Conservation (phyloP, 169 alveolate genomes). For the Miamiensis avidus region DNA sequence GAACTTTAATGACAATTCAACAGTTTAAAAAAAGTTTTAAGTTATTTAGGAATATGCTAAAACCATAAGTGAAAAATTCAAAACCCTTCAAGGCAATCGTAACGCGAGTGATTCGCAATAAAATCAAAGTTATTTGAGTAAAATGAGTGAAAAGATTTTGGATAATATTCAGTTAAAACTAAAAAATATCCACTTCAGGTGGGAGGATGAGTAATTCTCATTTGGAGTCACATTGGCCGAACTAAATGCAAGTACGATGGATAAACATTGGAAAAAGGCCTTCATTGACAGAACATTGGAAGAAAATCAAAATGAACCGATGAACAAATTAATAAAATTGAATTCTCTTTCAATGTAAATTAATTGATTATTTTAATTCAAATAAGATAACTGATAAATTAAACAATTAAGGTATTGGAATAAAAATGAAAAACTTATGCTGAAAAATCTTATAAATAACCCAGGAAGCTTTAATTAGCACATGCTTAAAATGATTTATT, state of each 20-base stretch:
- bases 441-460: too few species aligned
- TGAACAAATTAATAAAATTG: slow-evolving; percentile 55
- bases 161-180: slow-evolving; percentile 66
- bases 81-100: slow-evolving; percentile 44
- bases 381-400: too few species aligned
- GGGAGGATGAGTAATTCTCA: slow-evolving; percentile 56
- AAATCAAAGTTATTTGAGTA: slow-evolving; percentile 48
- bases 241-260: slow-evolving; percentile 55
- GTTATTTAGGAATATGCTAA: slow-evolving; percentile 50
- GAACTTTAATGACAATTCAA: slow-evolving; percentile 56
- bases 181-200: slow-evolving; percentile 65
- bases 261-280: slow-evolving; percentile 59
- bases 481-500: slow-evolving; percentile 48
- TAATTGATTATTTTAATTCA: too few species aligned
- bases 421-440: too few species aligned
- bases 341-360: not conserved
- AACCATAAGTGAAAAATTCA: slow-evolving; percentile 1
- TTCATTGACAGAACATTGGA: slow-evolving; percentile 67
- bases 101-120: slow-evolving; percentile 14
- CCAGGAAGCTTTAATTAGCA: too few species aligned
- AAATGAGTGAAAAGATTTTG: slow-evolving; percentile 60
- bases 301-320: slow-evolving; percentile 27
- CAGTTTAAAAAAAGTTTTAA: slow-evolving; percentile 58
- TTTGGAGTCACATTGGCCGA: slow-evolving; percentile 67
- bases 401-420: too few species aligned